phyloP scores from a whole-genome alignment of 2,329 filamentous ascomycete species.

The Cladosporium sp. region DNA sequence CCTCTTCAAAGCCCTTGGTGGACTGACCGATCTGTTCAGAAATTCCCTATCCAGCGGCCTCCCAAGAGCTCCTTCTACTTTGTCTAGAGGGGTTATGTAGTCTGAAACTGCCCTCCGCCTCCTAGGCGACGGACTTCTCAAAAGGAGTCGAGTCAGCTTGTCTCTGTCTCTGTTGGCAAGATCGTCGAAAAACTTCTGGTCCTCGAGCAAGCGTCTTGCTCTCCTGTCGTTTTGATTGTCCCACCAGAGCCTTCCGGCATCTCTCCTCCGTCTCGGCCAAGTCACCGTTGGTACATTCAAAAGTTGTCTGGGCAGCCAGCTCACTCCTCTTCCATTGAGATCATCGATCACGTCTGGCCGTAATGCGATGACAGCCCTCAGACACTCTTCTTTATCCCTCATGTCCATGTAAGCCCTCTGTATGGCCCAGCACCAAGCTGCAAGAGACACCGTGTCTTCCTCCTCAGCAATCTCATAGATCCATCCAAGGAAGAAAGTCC shows the following conservation, averaged over 20 bases:
- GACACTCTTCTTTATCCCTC: conserved; percentile 8
- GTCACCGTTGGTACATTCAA: background rate
- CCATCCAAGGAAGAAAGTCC: conserved; percentile 5
- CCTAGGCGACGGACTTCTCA: background rate
- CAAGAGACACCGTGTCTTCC: background rate
- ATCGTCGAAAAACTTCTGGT: background rate
- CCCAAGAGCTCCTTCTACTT: no score
- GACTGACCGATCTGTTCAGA: no score
- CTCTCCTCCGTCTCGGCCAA: background rate
- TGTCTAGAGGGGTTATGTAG: no score
- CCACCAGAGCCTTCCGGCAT: conserved; percentile 5
- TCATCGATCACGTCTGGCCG: conserved; percentile 5
- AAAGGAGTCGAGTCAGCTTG: background rate
- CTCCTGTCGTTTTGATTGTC: conserved; percentile 2
- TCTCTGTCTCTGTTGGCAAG: background rate
- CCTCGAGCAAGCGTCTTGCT: background rate
- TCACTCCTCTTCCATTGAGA: background rate
- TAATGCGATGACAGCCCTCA: background rate
- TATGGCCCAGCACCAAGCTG: conserved; percentile 5
- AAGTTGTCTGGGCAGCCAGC: background rate
- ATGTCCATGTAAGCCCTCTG: conserved; percentile 1
- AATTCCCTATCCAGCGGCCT: no score
- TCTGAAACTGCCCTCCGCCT: background rate
- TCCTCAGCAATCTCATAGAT: conserved; percentile 6
- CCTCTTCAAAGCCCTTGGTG: no score